Evolutionary conservation across 2,329 filamentous ascomycete genomes (phyloP), one percentile per base, ranked within the genome.

Genomic region (Alternaria triticina): DNA sequence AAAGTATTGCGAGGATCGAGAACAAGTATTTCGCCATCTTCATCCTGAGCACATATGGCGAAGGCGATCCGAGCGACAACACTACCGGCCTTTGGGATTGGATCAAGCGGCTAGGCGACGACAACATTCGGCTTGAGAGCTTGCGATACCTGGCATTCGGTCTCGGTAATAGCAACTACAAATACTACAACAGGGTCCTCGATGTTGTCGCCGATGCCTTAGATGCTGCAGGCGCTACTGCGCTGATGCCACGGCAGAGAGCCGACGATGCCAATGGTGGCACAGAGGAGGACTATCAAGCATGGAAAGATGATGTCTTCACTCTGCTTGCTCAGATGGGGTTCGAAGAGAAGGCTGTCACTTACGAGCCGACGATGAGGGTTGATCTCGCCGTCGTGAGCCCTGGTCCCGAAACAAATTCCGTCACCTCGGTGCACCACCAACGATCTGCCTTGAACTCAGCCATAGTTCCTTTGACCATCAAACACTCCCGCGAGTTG

Each of bases 131-230:
- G 10, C 55, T 80, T n/a, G 47, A 64, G 5, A 75, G 71, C 50
- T 64, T 83, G 20, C 69, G 73, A 25, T 83, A 83, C 61, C 54
- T 79, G n/a, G 81, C 81, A 7, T 79, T 84, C 47, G 82, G 82
- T 11, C 76, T 83, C 45, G 82, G 82, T 7, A 83, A 84, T 70
- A 82, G 78, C 67, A 83, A 83, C 65, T 83, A 84, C 77, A 83
- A 83, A 66, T 77, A 82, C 70, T 83, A 81, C 71, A 84, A 83
- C 64, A 74, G 74, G 25, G 81, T 83, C 9, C 72, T 82, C 11
- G 77, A 83, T 57, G 74, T 75, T 11, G 73, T 81, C 5, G 74
- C 70, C 7, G 66, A 74, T 40, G 69, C 67, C 49, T 67, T 81
- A 17, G 68, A 81, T 50, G 57, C 62, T 7, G 72, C 77, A 27